Evolutionary conservation across 2,329 filamentous ascomycete genomes (phyloP).

Genomic region (Aspergillus ochraceus): DNA sequence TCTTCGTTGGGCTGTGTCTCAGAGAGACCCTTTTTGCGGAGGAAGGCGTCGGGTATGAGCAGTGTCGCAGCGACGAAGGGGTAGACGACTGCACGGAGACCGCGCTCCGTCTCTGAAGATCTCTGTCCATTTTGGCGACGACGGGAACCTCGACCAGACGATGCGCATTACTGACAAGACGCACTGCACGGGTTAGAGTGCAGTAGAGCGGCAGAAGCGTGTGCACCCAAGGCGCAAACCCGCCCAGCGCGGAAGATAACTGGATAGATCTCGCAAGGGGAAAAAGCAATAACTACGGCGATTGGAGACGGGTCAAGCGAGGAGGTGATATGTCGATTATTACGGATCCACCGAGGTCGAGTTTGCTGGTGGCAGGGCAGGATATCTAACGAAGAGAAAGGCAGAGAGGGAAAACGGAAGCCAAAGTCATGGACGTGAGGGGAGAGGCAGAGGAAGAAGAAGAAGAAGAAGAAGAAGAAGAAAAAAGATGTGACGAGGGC

Average conservation of each 20-base stretch:
- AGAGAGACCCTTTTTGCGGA: constrained; percentile 18
- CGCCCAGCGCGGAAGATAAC: constrained; percentile 8
- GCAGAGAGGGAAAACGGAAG: neutral
- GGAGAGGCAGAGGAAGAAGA: constrained; percentile 9
- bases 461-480: neutral
- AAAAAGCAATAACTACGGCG: constrained; percentile 11
- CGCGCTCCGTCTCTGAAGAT: constrained; percentile 26
- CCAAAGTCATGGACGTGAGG: neutral
- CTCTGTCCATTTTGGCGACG: constrained; percentile 26
- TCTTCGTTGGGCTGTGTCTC: constrained; percentile 20
- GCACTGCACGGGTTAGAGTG: constrained; percentile 21
- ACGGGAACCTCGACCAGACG: constrained; percentile 16
- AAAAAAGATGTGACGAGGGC: constrained; percentile 7
- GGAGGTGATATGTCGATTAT: neutral
- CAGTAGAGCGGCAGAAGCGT: constrained; percentile 17
- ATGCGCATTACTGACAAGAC: constrained; percentile 29
- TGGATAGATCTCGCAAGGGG: constrained; percentile 17
- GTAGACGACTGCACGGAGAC: constrained; percentile 23
- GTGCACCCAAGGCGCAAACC: constrained; percentile 13
- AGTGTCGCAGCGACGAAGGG: constrained; percentile 23
- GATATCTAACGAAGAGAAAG: neutral
- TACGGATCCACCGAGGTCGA: neutral
- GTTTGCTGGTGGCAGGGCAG: neutral
- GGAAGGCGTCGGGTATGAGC: constrained; percentile 25
- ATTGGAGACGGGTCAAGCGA: neutral